Conservation (phyloP, 2,329 filamentous ascomycete species). For the Trichoderma sp. region DNA sequence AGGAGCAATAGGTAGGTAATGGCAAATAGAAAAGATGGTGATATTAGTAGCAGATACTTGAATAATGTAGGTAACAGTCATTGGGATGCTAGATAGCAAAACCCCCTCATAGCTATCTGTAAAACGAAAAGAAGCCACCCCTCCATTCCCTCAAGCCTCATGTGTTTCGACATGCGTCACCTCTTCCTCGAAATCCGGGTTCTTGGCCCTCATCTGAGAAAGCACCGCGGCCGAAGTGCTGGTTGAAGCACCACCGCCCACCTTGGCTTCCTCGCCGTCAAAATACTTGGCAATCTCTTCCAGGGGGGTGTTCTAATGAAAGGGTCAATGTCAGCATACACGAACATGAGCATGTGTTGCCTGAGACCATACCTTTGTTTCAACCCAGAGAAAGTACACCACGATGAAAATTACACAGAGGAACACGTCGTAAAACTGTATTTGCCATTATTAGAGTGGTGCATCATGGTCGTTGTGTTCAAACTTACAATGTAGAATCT, state of each 20-base stretch:
- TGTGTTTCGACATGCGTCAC: not conserved
- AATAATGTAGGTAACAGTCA: too few species aligned
- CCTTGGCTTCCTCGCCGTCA: constrained; percentile 10
- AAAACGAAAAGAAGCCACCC: not conserved
- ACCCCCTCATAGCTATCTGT: not conserved
- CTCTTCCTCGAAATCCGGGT: not conserved
- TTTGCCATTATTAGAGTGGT: not conserved
- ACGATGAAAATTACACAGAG: constrained; percentile 3
- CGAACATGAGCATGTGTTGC: not conserved
- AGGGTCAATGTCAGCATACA: not conserved
- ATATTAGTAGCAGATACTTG: too few species aligned
- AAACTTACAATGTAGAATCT: constrained; percentile 13
- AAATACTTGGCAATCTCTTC: constrained; percentile 17
- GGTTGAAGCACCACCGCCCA: constrained; percentile 3
- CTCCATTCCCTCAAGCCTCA: not conserved
- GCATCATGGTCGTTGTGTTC: not conserved
- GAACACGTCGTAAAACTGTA: constrained; percentile 6
- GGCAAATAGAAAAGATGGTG: too few species aligned
- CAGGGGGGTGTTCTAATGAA: not conserved
- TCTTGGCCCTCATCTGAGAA: constrained; percentile 1
- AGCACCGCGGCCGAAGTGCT: not conserved
- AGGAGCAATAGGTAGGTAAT: too few species aligned
- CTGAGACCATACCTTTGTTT: not conserved
- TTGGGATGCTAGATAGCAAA: too few species aligned
- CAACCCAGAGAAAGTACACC: constrained; percentile 10